Evolutionary conservation across 495 filamentous ascomycete species (phyloP).

Genomic region (Xylaria sp.): DNA sequence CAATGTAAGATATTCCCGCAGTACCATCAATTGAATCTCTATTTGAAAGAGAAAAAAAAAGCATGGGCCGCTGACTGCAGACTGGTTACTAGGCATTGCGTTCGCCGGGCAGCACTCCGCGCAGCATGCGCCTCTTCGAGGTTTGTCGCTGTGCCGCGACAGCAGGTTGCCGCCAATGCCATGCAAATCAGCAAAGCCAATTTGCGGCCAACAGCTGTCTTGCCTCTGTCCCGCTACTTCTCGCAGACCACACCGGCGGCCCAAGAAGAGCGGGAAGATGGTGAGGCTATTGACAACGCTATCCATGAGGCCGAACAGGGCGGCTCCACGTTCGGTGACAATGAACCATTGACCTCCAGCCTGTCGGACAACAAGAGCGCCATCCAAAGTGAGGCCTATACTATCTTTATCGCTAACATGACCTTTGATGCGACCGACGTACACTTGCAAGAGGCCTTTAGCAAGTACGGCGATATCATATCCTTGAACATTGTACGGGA

Average conservation of each 20-base stretch:
- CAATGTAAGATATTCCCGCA: constrained; percentile 16
- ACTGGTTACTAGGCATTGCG: constrained; percentile 57
- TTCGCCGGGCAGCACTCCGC: constrained; percentile 64
- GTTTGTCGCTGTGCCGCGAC: constrained; percentile 52
- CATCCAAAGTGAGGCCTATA: constrained; percentile 5
- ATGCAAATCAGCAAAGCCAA: constrained; percentile 37
- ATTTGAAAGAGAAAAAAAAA: not conserved
- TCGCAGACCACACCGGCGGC: constrained; percentile 41
- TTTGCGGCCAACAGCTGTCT: constrained; percentile 28
- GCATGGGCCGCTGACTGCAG: constrained; percentile 23
- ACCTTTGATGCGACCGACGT: constrained; percentile 80
- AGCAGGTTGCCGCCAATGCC: constrained; percentile 40
- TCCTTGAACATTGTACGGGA: constrained; percentile 68
- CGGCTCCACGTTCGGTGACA: not conserved
- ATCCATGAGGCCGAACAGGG: not conserved
- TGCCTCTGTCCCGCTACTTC: constrained; percentile 45
- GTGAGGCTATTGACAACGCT: not conserved
- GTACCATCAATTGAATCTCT: not conserved
- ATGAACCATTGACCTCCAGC: not conserved
- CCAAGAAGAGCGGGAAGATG: constrained; percentile 27
- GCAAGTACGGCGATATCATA: constrained; percentile 68
- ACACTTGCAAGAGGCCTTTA: constrained; percentile 71
- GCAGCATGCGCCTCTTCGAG: constrained; percentile 59
- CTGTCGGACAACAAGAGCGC: constrained; percentile 23
- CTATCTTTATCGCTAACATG: constrained; percentile 79